Evolutionary conservation across 768 basidiomycete genomes (phyloP).

Genomic region (Mycena venus): DNA sequence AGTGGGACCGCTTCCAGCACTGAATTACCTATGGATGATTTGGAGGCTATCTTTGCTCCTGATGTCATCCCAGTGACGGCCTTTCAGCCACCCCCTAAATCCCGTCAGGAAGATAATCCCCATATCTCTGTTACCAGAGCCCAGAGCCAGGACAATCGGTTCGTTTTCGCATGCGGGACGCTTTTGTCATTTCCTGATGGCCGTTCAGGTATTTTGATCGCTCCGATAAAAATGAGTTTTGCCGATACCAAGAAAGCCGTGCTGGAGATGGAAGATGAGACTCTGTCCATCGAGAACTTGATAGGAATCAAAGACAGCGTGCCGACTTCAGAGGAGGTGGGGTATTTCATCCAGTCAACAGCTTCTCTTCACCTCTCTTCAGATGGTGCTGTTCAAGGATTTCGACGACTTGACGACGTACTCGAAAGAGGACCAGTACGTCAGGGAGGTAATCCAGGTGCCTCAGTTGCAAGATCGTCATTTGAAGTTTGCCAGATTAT

Average conservation of each 20-base stretch:
- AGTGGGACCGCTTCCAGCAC: slow-evolving; percentile 60
- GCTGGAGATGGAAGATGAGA: slow-evolving; percentile 77
- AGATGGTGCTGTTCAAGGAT: slow-evolving; percentile 76
- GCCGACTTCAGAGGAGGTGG: slow-evolving; percentile 87
- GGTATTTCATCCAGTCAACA: slow-evolving; percentile 13
- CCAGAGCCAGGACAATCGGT: slow-evolving; percentile 88
- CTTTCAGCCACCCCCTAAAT: slow-evolving; percentile 54
- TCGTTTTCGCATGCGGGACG: slow-evolving; percentile 39
- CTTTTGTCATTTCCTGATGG: slow-evolving; percentile 6
- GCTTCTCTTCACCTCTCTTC: background rate
- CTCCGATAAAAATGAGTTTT: slow-evolving; percentile 75
- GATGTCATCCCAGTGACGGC: slow-evolving; percentile 58
- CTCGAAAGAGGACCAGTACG: slow-evolving; percentile 88
- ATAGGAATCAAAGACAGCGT: slow-evolving; percentile 80
- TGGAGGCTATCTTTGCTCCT: slow-evolving; percentile 81
- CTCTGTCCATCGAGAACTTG: slow-evolving; percentile 80
- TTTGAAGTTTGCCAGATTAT: slow-evolving; percentile 68
- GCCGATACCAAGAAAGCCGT: slow-evolving; percentile 79
- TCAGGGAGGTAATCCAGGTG: slow-evolving; percentile 68
- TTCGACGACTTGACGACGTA: slow-evolving; percentile 82
- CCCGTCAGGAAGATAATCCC: slow-evolving; percentile 67
- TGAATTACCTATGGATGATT: slow-evolving; percentile 73
- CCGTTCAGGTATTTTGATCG: slow-evolving; percentile 88
- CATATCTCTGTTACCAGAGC: slow-evolving; percentile 75
- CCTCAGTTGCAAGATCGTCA: background rate